Base-by-base conservation (phyloP, 129 eudicot genomes). In the Flaveria bidentis region DNA sequence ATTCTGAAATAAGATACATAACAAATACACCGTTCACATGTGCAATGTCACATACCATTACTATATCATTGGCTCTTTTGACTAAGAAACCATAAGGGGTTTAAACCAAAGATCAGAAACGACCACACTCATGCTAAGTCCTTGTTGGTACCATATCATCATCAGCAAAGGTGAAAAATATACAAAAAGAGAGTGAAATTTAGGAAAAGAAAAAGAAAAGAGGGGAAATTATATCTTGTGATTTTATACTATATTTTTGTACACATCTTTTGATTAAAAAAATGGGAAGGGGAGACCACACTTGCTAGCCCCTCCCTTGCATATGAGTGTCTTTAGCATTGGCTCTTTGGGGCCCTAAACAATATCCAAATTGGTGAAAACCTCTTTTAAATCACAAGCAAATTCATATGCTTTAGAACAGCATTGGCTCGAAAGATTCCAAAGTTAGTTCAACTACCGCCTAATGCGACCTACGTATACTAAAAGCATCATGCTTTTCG, bases 401-500 rank as follows among this genome's bases (percentile, higher is more conserved):
- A 28, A 14, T 28, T 14, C 20, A 62, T 17, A 62, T 26, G 68
- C 20, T 62, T 26, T 15, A 14, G 45, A 62, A 30, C 28, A 62
- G 12, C 68, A 62, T 26, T 62, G 22, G 42, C 5, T 14, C 22
- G 45, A 62, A 62, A 30, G 68, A 28, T 18, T 62, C 44, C 45
- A 62, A 62, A 15, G 68, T 62, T 62, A 12, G 67, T 62, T 28
- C 44, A 62, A 62, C 20, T 6, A 62, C 45, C 45, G 11, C 20
- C 68, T 62, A 62, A 62, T 62, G 68, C 68, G 45, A 62, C 45
- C 68, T 62, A 6, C 68, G 45, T 62, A 5, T 30, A 28, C 44
- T 28, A 4, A 28, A 62, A 28, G 68, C 7, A 5, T 2, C 68
- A 30, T 30, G 44, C 68, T 30, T 62, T 62, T 62, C 68, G 28